A percentile compares a stretch with the other conserved stretches of the same genome.
Evolutionary conservation across 1,139 yeast genomes (phyloP).

Genomic region (Diutina rugosa): DNA sequence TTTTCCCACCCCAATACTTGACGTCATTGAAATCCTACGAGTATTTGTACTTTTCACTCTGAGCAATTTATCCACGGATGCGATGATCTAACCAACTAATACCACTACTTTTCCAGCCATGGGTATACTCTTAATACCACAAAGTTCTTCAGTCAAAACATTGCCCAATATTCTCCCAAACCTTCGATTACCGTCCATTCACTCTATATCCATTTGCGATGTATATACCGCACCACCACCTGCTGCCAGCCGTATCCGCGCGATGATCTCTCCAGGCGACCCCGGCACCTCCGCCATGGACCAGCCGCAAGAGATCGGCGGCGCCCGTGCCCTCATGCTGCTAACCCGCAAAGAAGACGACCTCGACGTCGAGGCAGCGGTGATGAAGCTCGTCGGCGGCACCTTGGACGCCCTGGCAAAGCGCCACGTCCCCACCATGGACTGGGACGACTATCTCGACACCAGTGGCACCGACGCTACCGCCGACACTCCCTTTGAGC

Average conservation of each 20-base stretch:
- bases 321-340: conserved; percentile 33
- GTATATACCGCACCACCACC: background rate
- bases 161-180: too few relatives aligned
- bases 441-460: conserved; percentile 9
- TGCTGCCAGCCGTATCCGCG: background rate
- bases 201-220: too few relatives aligned
- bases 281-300: background rate
- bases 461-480: conserved; percentile 1
- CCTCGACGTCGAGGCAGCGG: conserved; percentile 54
- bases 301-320: conserved; percentile 28
- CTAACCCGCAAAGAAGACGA: conserved; percentile 21
- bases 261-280: background rate
- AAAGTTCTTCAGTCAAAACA: too few relatives aligned
- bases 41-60: too few relatives aligned
- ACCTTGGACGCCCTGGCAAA: conserved; percentile 17
- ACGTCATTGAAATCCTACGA: too few relatives aligned
- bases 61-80: too few relatives aligned
- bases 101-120: too few relatives aligned
- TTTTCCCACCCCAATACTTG: too few relatives aligned
- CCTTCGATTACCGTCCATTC: too few relatives aligned
- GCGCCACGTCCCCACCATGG: background rate
- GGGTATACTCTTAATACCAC: too few relatives aligned
- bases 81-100: too few relatives aligned
- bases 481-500: conserved; percentile 3
- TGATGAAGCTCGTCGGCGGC: conserved; percentile 57